phyloP scores from a whole-genome alignment of 305 asterid genomes.

The Fraxinus sp. region DNA sequence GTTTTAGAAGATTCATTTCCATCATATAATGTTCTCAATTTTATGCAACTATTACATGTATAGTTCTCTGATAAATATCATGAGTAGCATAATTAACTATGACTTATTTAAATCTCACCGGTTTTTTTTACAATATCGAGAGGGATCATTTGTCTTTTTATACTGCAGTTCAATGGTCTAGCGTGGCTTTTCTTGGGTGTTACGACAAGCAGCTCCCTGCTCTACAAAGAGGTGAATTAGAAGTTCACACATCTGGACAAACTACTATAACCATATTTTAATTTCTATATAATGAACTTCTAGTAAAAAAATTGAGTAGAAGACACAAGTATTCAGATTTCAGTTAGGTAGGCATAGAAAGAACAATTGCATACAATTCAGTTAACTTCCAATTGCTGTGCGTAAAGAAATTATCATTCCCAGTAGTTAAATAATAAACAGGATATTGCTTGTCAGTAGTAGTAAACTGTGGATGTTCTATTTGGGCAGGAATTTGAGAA shows the following conservation, averaged over 20 bases:
- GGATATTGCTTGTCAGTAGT: not conserved
- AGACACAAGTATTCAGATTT: too few relatives aligned
- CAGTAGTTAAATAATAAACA: not conserved
- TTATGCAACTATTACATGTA: conserved; percentile 12
- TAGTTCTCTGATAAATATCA: not conserved
- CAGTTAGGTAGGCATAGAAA: not conserved
- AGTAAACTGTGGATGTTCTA: not conserved
- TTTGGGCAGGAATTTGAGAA: conserved; percentile 71
- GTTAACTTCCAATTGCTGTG: not conserved
- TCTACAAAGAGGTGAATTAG: conserved; percentile 76
- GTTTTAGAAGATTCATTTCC: too few relatives aligned
- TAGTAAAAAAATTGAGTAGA: too few relatives aligned
- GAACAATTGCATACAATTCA: too few relatives aligned
- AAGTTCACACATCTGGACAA: not conserved
- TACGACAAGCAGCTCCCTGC: conserved; percentile 92
- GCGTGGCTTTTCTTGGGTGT: conserved; percentile 99
- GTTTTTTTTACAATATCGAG: not conserved
- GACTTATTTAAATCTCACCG: conserved; percentile 4
- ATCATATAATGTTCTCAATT: not conserved
- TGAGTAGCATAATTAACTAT: not conserved
- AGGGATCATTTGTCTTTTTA: not conserved
- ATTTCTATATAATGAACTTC: not conserved
- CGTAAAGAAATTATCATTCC: not conserved
- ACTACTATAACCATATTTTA: not conserved
- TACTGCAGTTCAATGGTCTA: conserved; percentile 70